Base-by-base conservation (phyloP, 139 green algal genomes). In the Picocystis salinarum region DNA sequence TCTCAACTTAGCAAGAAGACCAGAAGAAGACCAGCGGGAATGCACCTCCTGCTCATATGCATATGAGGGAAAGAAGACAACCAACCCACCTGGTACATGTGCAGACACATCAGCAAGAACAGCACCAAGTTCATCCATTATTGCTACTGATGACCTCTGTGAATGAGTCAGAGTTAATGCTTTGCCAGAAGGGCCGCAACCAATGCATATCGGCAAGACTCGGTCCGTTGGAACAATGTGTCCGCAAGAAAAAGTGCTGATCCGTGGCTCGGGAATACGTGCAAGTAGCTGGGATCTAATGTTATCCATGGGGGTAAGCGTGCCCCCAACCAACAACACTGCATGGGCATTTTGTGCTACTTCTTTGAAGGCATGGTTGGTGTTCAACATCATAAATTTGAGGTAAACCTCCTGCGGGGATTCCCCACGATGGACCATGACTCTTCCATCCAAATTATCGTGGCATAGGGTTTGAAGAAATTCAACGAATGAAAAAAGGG, bases 21-120 rank as follows among this genome's bases (percentile, higher is more conserved):
- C 77, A 5, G 39, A 71, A 12, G 20, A 28, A 12, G 47, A 28
- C 83, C 80, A 93, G 12, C 50, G 53, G 22, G 22, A 22, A 9
- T 40, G 22, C 29, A 79, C 48, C 33, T 66, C 44, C 10, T 76
- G 66, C 4, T 59, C 33, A 46, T 92, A 86, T 0, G 46, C 52
- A 57, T 91, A 95, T 23, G 76, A 92, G 1, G 86, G 79, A 23
- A 85, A 79, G 59, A 98, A 98, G 4, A 72, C 72, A 12, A 95
- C 75, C 22, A 93, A 40, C 0, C 88, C 87, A 28, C 69, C 71
- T 17, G 71, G 73, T 29, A 78, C 69, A 25, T 75, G 71, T 13
- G 26, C 46, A 46, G 64, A 59, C 10, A 53, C 28, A 34, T 73
- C 69, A 12, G 46, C 5, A 1, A 73, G 26, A 4, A 70, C 31